Conservation (phyloP, 306 rosid species). For the Rosa multiflora region DNA sequence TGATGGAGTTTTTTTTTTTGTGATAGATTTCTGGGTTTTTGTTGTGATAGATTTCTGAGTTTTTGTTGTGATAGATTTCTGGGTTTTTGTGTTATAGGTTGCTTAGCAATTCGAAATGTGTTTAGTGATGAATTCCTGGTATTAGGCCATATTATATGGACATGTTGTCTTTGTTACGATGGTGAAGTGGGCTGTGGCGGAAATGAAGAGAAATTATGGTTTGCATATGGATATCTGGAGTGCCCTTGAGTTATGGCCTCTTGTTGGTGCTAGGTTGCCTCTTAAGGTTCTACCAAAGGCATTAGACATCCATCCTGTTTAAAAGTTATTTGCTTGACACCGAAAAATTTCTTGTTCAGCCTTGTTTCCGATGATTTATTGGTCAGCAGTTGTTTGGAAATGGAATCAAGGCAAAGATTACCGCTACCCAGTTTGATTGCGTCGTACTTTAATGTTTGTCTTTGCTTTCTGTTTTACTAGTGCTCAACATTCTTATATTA, state of each 20-base stretch:
- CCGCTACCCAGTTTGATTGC: background rate
- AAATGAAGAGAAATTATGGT: background rate
- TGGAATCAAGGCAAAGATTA: background rate
- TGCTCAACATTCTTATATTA: background rate
- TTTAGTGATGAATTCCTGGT: no score
- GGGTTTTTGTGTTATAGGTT: no score
- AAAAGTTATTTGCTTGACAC: background rate
- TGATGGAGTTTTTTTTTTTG: no score
- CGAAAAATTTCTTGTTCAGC: background rate
- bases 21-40: no score
- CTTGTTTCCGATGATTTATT: background rate
- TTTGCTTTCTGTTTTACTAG: background rate
- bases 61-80: no score
- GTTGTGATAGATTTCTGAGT: no score
- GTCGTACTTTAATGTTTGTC: background rate
- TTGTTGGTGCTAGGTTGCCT: background rate
- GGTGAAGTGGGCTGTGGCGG: background rate
- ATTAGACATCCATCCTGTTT: background rate
- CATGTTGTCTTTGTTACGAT: background rate
- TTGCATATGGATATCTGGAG: background rate
- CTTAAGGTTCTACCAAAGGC: background rate
- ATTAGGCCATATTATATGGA: no score
- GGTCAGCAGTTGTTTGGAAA: background rate
- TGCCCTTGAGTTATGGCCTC: background rate
- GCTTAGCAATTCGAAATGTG: no score